These are phyloP conservation scores for Arthrobotrys pseudoclavata DNA, from an alignment of 2,329 filamentous ascomycete species.

Conservation along the genomic window DNA sequence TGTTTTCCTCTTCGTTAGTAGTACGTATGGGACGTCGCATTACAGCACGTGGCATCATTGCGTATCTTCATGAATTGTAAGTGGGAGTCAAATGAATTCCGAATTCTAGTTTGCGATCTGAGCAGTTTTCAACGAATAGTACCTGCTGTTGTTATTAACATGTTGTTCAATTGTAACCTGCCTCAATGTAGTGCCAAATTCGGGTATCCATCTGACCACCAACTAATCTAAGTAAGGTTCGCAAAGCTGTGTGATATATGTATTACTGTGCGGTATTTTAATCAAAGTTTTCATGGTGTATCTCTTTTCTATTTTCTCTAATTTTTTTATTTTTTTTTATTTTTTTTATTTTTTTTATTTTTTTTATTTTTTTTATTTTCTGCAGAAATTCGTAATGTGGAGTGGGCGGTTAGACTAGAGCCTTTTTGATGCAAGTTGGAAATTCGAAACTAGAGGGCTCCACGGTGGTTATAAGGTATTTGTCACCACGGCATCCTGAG, in stretches of 20 bases:
- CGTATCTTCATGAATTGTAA: not conserved
- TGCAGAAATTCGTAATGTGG: constrained; percentile 19
- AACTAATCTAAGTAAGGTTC: constrained; percentile 21
- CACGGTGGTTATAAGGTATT: constrained; percentile 55
- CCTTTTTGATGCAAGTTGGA: constrained; percentile 16
- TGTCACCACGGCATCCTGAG: constrained; percentile 57
- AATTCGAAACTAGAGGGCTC: constrained; percentile 37
- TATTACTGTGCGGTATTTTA: constrained; percentile 31
- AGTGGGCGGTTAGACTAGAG: constrained; percentile 26
- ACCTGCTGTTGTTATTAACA: not conserved
- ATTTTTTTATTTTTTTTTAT: not conserved
- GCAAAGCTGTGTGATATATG: constrained; percentile 26
- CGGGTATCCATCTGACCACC: constrained; percentile 36
- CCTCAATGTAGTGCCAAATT: not conserved
- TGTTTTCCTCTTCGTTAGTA: not conserved
- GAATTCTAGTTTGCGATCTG: not conserved
- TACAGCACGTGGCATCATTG: not conserved
- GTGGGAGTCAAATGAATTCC: not conserved
- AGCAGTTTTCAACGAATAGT: too few relatives aligned
- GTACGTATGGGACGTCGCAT: not conserved
- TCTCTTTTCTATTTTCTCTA: too few relatives aligned
- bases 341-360: not conserved
- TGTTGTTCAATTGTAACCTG: constrained; percentile 3
- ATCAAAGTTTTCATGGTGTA: not conserved
- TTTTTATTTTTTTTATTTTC: not conserved